Evolutionary conservation across 805 yeast genomes (phyloP), one percentile per base, ranked within the genome.

Genomic region (Diddensiella transvaalensis): DNA sequence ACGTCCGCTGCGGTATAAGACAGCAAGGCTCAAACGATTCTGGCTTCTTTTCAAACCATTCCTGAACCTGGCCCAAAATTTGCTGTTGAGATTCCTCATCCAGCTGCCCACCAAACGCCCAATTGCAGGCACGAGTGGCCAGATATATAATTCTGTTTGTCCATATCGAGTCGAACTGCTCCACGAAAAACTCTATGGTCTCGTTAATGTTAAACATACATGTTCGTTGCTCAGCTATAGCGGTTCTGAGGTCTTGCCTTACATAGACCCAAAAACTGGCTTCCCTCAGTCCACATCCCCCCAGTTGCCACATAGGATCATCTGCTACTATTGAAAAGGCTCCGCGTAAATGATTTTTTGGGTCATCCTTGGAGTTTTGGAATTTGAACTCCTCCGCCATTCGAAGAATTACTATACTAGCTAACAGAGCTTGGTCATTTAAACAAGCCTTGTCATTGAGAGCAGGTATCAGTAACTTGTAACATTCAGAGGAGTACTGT

Each of bases 271-370:
- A 48, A 32, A 48, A 48, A 17, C 39, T 22, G 23, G 30, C 44
- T 19, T 48, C 48, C 17, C 51, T 47, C 4, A 48, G 40, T 26
- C 51, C 51, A 18, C 32, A 21, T 32, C 51, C 51, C 6, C 48
- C 42, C 15, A 48, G 21, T 24, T 43, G 47, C 47, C 48, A 43
- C 38, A 43, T 44, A 3, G 51, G 51, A 23, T 48, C 51, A 4
- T 48, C 41, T 8, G 47, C 51, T 10, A 48, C 39, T n/a, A 48
- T 21, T 13, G 51, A 48, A 29, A 48, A 48, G 4, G 51, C 37
- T 26, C 51, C 51, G 3, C 51, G 51, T 3, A 48, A 42, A 39
- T 48, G 51, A 21, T 38, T 37, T 22, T 48, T 43, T 18, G 51
- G 51, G 32, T 48, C 51, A 13, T 37, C 35, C 22, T 17, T 19